These are phyloP conservation scores for Chiua virens DNA, from an alignment of 768 basidiomycete species.

Conservation along the genomic window DNA sequence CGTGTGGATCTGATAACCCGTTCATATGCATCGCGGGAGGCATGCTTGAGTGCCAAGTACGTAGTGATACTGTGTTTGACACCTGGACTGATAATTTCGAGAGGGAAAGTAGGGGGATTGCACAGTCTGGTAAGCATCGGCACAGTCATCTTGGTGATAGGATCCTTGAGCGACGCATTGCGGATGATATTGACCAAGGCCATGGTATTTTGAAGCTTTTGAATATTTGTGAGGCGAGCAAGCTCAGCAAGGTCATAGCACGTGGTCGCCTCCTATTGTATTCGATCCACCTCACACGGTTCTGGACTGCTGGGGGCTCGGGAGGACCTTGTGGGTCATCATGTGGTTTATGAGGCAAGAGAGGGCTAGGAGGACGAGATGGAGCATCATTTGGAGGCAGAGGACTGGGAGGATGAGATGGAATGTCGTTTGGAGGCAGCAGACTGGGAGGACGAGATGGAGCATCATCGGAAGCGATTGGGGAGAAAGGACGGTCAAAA, in stretches of 20 bases:
- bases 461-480: too few species aligned
- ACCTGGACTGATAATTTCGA: neutral
- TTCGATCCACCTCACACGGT: too few species aligned
- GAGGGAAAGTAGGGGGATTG: neutral
- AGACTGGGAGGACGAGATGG: too few species aligned
- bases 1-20: neutral
- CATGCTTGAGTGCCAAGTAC: neutral
- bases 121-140: neutral
- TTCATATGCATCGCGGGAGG: neutral
- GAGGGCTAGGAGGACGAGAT: too few species aligned
- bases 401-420: too few species aligned
- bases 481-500: too few species aligned
- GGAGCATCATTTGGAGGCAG: too few species aligned
- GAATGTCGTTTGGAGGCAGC: too few species aligned
- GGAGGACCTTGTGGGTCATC: too few species aligned
- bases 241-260: neutral
- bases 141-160: neutral
- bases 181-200: neutral
- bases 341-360: too few species aligned
- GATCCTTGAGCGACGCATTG: neutral
- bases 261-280: neutral
- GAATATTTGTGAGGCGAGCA: neutral
- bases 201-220: neutral
- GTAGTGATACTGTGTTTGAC: neutral
- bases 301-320: too few species aligned